These are phyloP conservation scores for Ceratobasidium theobromae DNA, from an alignment of 1,284 basidiomycete genomes.

Conservation along the genomic window DNA sequence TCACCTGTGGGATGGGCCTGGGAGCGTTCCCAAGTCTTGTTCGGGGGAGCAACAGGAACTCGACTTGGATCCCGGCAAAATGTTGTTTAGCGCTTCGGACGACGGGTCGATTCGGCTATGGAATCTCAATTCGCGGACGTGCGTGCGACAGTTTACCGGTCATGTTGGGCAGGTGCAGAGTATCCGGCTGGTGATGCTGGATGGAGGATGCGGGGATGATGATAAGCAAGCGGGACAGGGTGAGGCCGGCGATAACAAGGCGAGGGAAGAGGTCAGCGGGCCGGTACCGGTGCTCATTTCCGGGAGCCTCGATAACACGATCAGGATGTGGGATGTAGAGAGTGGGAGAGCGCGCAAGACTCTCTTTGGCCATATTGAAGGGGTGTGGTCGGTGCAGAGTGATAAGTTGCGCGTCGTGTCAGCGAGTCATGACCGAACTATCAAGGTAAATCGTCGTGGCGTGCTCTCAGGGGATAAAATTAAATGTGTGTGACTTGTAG, in stretches of 20 bases:
- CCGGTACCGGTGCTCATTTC: conserved; percentile 77
- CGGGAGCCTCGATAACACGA: conserved; percentile 92
- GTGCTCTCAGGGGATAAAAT: not conserved
- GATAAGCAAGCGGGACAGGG: conserved; percentile 38
- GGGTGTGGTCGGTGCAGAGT: conserved; percentile 93
- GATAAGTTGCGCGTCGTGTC: conserved; percentile 92
- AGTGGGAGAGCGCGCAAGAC: conserved; percentile 78
- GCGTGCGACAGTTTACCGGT: conserved; percentile 82
- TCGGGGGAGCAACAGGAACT: conserved; percentile 31
- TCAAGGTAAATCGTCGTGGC: conserved; percentile 62
- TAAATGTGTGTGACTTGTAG: conserved; percentile 42
- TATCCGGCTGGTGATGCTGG: conserved; percentile 73
- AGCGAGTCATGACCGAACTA: conserved; percentile 89
- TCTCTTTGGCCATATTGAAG: conserved; percentile 95
- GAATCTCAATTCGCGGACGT: conserved; percentile 83
- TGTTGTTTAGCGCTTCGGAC: conserved; percentile 96
- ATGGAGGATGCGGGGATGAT: conserved; percentile 49
- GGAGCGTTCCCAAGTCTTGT: conserved; percentile 1
- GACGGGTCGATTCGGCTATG: conserved; percentile 93
- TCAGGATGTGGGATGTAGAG: conserved; percentile 96
- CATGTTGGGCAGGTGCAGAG: conserved; percentile 96
- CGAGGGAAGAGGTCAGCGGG: conserved; percentile 5
- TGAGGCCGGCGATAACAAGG: conserved; percentile 41
- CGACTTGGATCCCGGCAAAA: conserved; percentile 75
- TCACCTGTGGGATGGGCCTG: conserved; percentile 75